Percentiles rank a stretch among this genome's conserved stretches.
phyloP scores from a whole-genome alignment of 2,329 filamentous ascomycete species.

The Coniella vitis region DNA sequence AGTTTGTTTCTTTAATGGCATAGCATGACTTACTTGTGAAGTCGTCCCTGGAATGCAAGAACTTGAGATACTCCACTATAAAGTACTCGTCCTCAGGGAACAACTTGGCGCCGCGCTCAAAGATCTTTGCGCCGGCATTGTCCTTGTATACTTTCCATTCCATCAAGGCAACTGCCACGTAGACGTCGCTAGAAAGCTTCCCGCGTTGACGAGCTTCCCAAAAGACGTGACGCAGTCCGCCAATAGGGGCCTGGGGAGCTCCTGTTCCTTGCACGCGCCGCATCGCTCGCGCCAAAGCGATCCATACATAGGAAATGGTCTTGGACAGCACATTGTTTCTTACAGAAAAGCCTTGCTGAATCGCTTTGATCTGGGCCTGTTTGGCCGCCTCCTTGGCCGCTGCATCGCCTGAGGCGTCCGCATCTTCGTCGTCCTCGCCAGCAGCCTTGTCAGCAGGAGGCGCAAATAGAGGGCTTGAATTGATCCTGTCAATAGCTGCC shows the following conservation, averaged over 20 bases:
- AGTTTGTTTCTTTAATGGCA: neutral
- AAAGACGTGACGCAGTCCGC: slow-evolving; percentile 81
- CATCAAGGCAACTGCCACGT: slow-evolving; percentile 85
- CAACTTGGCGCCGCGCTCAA: slow-evolving; percentile 85
- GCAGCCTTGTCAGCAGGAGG: slow-evolving; percentile 19
- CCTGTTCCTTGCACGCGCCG: slow-evolving; percentile 87
- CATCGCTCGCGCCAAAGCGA: slow-evolving; percentile 88
- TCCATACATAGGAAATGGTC: slow-evolving; percentile 90
- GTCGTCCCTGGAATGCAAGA: slow-evolving; percentile 86
- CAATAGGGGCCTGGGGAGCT: slow-evolving; percentile 46
- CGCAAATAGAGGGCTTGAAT: slow-evolving; percentile 34
- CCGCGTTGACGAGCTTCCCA: slow-evolving; percentile 81
- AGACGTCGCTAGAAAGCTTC: slow-evolving; percentile 87
- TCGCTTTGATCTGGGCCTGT: slow-evolving; percentile 56
- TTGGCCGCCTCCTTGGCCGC: slow-evolving; percentile 46
- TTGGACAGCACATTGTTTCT: slow-evolving; percentile 73
- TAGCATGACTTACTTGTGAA: slow-evolving; percentile 67
- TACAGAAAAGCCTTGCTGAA: slow-evolving; percentile 60
- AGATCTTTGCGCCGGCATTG: slow-evolving; percentile 85
- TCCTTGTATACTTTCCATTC: slow-evolving; percentile 97
- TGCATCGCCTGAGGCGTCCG: slow-evolving; percentile 37
- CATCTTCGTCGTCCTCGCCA: slow-evolving; percentile 45
- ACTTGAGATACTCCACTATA: slow-evolving; percentile 92
- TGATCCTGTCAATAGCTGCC: slow-evolving; percentile 49
- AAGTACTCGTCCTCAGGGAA: slow-evolving; percentile 93